These are phyloP conservation scores for Umbelopsis vinacea DNA, from an alignment of 192 early-diverging fungal species.

Conservation along the genomic window DNA sequence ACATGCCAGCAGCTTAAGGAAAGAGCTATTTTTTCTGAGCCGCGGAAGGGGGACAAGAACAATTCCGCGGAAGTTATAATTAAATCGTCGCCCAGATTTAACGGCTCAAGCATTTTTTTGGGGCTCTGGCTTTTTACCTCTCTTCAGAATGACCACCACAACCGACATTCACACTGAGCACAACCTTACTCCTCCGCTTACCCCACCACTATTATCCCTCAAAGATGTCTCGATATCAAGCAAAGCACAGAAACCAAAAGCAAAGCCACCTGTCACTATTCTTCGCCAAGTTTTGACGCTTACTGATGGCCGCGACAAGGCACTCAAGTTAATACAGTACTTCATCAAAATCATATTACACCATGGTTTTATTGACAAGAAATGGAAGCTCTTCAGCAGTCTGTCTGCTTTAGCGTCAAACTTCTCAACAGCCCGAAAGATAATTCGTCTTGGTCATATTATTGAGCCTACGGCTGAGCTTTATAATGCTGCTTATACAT, in stretches of 20 bases:
- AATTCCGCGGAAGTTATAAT: conserved; percentile 16
- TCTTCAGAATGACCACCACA: conserved; percentile 7
- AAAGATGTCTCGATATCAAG: not conserved
- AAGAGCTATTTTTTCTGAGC: not conserved
- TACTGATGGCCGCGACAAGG: conserved; percentile 86
- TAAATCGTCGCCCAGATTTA: not conserved
- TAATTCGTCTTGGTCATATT: conserved; percentile 72
- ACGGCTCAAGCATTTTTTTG: not conserved
- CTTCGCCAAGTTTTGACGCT: conserved; percentile 67
- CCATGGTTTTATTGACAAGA: conserved; percentile 34
- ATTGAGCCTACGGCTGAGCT: conserved; percentile 69
- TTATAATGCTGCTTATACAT: conserved; percentile 31
- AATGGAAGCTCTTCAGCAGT: conserved; percentile 21
- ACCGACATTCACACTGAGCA: not conserved
- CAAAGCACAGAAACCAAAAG: not conserved
- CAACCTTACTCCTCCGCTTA: conserved; percentile 10
- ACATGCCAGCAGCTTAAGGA: not conserved
- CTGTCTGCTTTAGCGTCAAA: conserved; percentile 62
- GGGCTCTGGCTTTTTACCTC: not conserved
- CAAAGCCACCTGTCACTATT: conserved; percentile 32
- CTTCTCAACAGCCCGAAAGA: conserved; percentile 75
- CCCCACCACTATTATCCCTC: conserved; percentile 3
- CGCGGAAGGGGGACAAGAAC: not conserved
- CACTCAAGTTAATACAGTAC: conserved; percentile 81
- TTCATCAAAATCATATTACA: conserved; percentile 72